Base-by-base conservation (phyloP, 192 early-diverging fungal genomes). In the Umbelopsis sp. region DNA sequence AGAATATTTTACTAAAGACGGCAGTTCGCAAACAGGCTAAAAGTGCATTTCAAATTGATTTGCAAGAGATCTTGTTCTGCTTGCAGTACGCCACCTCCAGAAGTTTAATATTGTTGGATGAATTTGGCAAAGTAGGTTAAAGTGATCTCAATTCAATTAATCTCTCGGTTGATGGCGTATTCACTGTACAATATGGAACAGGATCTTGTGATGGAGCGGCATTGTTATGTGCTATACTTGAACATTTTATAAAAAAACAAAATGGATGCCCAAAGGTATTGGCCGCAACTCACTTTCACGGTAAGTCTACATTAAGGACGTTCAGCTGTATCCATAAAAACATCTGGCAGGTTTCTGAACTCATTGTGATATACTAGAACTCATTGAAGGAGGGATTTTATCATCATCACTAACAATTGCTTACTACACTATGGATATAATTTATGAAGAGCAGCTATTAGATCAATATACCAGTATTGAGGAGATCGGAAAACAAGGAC, bases 201-300 rank as follows among this genome's bases (percentile, higher is more conserved):
- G 53, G 54, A 54, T 71, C 76, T 2, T 32, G 69, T 70, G 93
- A 96, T 80, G 96, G 96, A 0, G 83, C 93, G 16, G 89, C 92
- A 0, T 74, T 98, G 36, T 88, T 96, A 45, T 91, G 90, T 66
- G 91, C 88, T 0, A 81, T 88, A 0, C 68, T 97, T 21, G 84
- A 89, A 34, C 49, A 86, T 20, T 85, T 96, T 66, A 56, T 84
- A 21, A 69, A 67, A 11, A 79, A 78, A 3, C 74, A 68, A 6
- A 49, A 69, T 4, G 69, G 80, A 9, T 90, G 86, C 22, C 94
- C 95, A 38, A 85, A 83, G 25, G 77, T 96, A 0, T 25, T 96
- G 31, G 90, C 91, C 0, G 89, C 90, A 8, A 98, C 96, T 0
- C 96, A 98, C 75, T 98, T 95, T 71, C 94, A 97, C 76, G 91